A percentile compares a stretch with the other conserved stretches of the same genome.
These are phyloP conservation scores for Beta macrorhiza DNA, from an alignment of 179 eudicot species.

Conservation along the genomic window DNA sequence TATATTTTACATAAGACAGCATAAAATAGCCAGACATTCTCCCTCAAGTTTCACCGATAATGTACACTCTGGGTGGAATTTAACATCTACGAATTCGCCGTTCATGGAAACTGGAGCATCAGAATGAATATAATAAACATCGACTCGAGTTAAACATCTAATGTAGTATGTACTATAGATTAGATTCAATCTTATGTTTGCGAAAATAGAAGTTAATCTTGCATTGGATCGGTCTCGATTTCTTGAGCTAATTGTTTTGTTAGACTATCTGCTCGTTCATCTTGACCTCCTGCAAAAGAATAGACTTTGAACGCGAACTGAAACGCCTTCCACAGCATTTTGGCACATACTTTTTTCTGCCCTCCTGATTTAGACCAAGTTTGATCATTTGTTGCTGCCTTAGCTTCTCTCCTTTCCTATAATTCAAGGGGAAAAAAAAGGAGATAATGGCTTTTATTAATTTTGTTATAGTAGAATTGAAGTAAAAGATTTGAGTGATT, in stretches of 20 bases:
- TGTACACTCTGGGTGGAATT: slow-evolving; percentile 24
- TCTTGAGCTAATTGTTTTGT: slow-evolving; percentile 87
- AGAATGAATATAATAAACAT: slow-evolving; percentile 6
- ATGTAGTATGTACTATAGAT: slow-evolving; percentile 3
- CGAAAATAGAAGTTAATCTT: slow-evolving; percentile 27
- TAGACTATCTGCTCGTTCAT: slow-evolving; percentile 85
- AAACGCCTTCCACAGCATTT: slow-evolving; percentile 81
- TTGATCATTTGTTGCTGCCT: slow-evolving; percentile 40
- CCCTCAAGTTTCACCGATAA: neutral
- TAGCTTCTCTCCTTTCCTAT: slow-evolving; percentile 75
- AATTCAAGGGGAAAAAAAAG: neutral
- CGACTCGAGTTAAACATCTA: neutral
- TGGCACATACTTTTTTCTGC: slow-evolving; percentile 56
- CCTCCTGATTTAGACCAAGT: slow-evolving; percentile 42
- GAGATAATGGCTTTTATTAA: neutral
- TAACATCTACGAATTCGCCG: slow-evolving; percentile 22
- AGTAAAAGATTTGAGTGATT: neutral
- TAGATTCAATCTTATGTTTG: neutral
- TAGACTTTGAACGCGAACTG: slow-evolving; percentile 91
- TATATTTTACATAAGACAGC: slow-evolving; percentile 22
- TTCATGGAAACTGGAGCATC: slow-evolving; percentile 19
- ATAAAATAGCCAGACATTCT: slow-evolving; percentile 25
- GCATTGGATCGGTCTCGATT: slow-evolving; percentile 65
- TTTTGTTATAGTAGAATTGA: neutral
- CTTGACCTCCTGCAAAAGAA: slow-evolving; percentile 95